Evolutionary conservation across 306 rosid genomes (phyloP).

Genomic region (Quercus alba): DNA sequence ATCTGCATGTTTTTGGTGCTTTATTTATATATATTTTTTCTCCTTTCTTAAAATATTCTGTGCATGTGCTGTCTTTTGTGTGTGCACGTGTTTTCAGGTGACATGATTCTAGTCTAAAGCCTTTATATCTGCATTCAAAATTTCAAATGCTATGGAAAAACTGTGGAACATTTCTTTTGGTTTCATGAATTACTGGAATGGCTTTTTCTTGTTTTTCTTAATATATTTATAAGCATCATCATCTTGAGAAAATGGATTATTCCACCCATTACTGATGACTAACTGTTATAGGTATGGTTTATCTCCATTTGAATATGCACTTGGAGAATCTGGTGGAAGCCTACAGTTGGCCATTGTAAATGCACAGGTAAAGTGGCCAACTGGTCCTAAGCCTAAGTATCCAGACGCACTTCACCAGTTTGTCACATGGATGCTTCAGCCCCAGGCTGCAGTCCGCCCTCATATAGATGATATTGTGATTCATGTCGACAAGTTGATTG

Average conservation of each 20-base stretch:
- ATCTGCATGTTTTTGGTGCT: too few species aligned
- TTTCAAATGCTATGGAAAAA: too few species aligned
- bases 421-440: conserved; percentile 99
- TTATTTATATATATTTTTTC: too few species aligned
- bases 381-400: conserved; percentile 75
- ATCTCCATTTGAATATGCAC: conserved; percentile 97
- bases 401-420: conserved; percentile 95
- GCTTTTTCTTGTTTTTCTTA: background rate
- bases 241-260: background rate
- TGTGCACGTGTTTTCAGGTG: too few species aligned
- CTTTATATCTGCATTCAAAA: too few species aligned
- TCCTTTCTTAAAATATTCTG: too few species aligned
- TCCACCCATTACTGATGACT: conserved; percentile 13
- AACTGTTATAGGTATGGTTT: conserved; percentile 69
- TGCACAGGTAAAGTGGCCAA: conserved; percentile 91
- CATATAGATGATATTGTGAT: conserved; percentile 79
- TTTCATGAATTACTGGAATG: background rate
- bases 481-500: conserved; percentile 88
- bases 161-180: background rate
- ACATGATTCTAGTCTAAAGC: too few species aligned
- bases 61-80: too few species aligned
- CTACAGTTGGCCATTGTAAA: conserved; percentile 87
- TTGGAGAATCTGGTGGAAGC: conserved; percentile 97
- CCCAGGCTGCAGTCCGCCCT: conserved; percentile 84
- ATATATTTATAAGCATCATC: background rate